Base-by-base conservation (phyloP, 2,329 filamentous ascomycete genomes). In the Sporothrix sp. region DNA sequence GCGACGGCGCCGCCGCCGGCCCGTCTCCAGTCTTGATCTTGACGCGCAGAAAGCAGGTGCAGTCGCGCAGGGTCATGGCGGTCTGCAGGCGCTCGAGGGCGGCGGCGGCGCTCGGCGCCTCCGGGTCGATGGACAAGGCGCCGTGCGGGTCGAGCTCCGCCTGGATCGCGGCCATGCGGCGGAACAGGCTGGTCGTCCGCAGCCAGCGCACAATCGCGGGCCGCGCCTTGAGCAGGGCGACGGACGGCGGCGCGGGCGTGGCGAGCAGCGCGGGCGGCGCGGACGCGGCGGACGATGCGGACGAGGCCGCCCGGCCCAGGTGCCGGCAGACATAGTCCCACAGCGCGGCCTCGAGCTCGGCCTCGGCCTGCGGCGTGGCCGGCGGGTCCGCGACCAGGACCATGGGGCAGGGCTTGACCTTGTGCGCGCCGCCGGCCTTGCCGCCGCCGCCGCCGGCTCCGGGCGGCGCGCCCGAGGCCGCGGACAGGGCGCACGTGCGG, bases 11-110 rank as follows among this genome's bases (percentile, higher is more conserved):
- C 71, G 4, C 80, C 63, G 1, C 63, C 18, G 3, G n/a, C n/a
- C n/a, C n/a, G n/a, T n/a, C n/a, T n/a, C n/a, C n/a, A n/a, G n/a
- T n/a, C n/a, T n/a, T n/a, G n/a, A 47, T 9, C 5, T 49, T 54
- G 51, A 88, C 74, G 59, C 79, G 78, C 36, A 87, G 69, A 60
- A 84, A 89, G 58, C 86, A 76, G 3, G 84, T 87, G 63, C 86
- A 89, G 68, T 93, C 87, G 45, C 87, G 72, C 57, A 93, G 64
- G 3, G 87, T 90, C 86, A 91, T 91, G 51, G 85, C 84, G 7
- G 86, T 70, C 11, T 77, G 74, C 54, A 85, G 81, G 25, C 75
- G 68, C 10, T 67, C 62, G 32, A 73, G 65, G 3, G 63, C 60
- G 18, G 30, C 14, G n/a, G 21, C 10, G 11, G 27, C 21, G 32